Conservation (phyloP, 2,329 filamentous ascomycete genomes). For the Beauveria brongniartii region DNA sequence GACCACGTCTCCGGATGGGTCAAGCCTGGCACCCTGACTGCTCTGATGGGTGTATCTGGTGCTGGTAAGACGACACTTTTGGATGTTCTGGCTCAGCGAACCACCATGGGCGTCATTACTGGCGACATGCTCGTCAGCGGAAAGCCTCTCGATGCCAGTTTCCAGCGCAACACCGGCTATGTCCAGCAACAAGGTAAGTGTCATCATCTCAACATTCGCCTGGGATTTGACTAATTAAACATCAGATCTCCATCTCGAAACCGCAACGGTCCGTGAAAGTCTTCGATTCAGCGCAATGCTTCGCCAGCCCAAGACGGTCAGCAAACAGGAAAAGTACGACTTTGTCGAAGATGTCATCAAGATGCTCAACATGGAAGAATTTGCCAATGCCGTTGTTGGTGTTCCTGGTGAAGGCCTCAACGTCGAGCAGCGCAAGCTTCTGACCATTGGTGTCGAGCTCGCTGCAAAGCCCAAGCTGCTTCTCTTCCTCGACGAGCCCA, state of each 20-base stretch:
- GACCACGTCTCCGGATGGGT: constrained; percentile 83
- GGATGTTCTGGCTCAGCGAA: constrained; percentile 38
- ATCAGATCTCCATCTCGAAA: constrained; percentile 46
- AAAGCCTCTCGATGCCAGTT: constrained; percentile 44
- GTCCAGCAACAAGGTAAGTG: constrained; percentile 53
- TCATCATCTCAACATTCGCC: neutral
- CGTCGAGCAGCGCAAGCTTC: constrained; percentile 52
- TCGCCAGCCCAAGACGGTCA: constrained; percentile 45
- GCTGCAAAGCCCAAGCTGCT: constrained; percentile 50
- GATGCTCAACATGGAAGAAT: constrained; percentile 60
- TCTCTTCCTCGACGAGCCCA: constrained; percentile 55
- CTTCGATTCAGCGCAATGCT: constrained; percentile 49
- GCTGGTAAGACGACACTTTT: constrained; percentile 37
- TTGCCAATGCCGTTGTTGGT: constrained; percentile 58
- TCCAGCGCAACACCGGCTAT: constrained; percentile 59
- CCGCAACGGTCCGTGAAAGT: constrained; percentile 46
- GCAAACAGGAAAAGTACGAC: constrained; percentile 47
- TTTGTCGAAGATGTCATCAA: constrained; percentile 59
- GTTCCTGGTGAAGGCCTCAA: constrained; percentile 53
- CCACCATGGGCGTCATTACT: constrained; percentile 53
- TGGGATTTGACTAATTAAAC: neutral
- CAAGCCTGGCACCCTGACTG: constrained; percentile 79
- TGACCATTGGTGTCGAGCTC: constrained; percentile 54
- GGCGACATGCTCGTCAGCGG: constrained; percentile 61
- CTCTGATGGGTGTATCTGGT: constrained; percentile 57